phyloP scores from a whole-genome alignment of 2,329 filamentous ascomycete species.

The Grosmannia clavigera region DNA sequence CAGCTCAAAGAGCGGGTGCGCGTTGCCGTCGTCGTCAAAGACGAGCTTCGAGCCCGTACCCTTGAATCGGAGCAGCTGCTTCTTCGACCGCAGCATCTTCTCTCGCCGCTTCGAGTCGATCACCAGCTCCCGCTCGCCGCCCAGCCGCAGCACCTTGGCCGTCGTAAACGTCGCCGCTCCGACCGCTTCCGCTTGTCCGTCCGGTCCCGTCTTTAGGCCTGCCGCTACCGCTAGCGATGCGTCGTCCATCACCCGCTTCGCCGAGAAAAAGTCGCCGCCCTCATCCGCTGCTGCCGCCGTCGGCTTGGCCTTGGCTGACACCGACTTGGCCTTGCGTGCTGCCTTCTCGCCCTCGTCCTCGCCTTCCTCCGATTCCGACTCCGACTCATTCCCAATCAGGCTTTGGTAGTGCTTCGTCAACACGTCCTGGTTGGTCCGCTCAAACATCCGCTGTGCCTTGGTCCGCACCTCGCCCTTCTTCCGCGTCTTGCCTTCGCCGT shows the following conservation, averaged over 20 bases:
- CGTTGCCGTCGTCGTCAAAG: conserved; percentile 83
- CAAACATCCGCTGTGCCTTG: conserved; percentile 97
- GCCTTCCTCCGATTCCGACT: conserved; percentile 46
- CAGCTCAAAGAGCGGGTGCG: conserved; percentile 79
- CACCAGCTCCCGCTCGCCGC: conserved; percentile 55
- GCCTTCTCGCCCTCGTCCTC: not conserved
- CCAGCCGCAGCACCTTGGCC: conserved; percentile 51
- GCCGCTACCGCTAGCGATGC: conserved; percentile 46
- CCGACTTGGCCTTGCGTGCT: too few species aligned
- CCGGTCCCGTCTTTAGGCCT: conserved; percentile 20
- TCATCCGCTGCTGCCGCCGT: not conserved
- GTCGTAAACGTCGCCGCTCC: conserved; percentile 25
- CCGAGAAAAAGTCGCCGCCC: conserved; percentile 64
- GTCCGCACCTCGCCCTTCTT: conserved; percentile 69
- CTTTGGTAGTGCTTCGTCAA: conserved; percentile 89
- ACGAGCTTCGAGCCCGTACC: conserved; percentile 74
- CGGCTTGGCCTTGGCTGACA: too few species aligned
- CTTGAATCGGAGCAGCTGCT: conserved; percentile 84
- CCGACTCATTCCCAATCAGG: conserved; percentile 51
- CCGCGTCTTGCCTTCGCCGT: conserved; percentile 27
- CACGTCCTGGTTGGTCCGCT: conserved; percentile 90
- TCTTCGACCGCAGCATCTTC: conserved; percentile 91
- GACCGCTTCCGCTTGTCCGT: conserved; percentile 14
- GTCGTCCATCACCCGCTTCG: conserved; percentile 76
- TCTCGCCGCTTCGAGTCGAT: conserved; percentile 92